These are phyloP conservation scores for Ilex asprella DNA, from an alignment of 257 asterid species.

Conservation along the genomic window DNA sequence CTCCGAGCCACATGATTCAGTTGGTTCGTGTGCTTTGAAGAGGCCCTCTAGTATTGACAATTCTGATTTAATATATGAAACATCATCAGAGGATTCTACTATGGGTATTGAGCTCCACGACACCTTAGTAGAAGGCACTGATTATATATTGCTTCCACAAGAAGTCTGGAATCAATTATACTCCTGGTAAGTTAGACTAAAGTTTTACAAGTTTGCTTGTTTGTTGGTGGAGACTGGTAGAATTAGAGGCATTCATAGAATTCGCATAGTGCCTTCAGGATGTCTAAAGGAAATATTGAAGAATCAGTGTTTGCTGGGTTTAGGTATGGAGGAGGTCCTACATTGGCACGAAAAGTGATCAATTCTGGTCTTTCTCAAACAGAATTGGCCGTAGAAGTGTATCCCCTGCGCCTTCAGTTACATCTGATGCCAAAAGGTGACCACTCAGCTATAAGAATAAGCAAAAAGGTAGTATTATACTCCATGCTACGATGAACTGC, in stretches of 20 bases:
- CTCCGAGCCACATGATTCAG: conserved; percentile 51
- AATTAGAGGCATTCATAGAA: not conserved
- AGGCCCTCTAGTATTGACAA: conserved; percentile 78
- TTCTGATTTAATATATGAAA: conserved; percentile 72
- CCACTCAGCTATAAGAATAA: conserved; percentile 69
- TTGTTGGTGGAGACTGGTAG: not conserved
- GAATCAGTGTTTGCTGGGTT: conserved; percentile 28
- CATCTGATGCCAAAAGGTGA: conserved; percentile 91
- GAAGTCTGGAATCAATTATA: conserved; percentile 77
- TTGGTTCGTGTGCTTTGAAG: conserved; percentile 40
- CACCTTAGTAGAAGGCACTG: conserved; percentile 94
- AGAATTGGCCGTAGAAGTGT: conserved; percentile 95
- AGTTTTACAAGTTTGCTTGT: not conserved
- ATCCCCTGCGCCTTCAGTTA: conserved; percentile 89
- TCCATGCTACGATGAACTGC: conserved; percentile 8
- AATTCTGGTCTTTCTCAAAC: conserved; percentile 86
- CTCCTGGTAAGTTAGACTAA: conserved; percentile 56
- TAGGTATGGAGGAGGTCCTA: conserved; percentile 99
- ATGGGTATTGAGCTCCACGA: conserved; percentile 77
- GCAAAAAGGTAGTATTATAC: conserved; percentile 66
- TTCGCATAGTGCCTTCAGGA: not conserved
- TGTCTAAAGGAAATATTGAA: conserved; percentile 6
- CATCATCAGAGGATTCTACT: conserved; percentile 47
- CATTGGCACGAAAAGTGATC: conserved; percentile 84
- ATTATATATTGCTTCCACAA: conserved; percentile 89